phyloP scores from a whole-genome alignment of 2,329 filamentous ascomycete species.

The Ophidiomyces ophidiicola region DNA sequence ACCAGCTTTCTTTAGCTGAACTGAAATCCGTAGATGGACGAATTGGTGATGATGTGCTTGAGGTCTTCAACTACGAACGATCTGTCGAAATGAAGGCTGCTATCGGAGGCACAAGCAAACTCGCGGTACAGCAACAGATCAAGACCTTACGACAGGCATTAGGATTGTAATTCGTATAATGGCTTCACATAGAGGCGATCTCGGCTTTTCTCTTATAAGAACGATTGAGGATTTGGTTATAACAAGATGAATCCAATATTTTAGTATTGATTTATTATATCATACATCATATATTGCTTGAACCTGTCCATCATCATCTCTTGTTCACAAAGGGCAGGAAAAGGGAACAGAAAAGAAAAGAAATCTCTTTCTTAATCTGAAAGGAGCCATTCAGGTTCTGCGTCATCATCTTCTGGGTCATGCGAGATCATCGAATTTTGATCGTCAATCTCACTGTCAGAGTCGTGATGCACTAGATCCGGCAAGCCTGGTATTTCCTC shows the following conservation, averaged over 20 bases:
- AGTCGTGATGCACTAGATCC: conserved; percentile 17
- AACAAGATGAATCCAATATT: neutral
- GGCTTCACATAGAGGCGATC: neutral
- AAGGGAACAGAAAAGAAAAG: neutral
- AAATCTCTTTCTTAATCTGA: conserved; percentile 20
- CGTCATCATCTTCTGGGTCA: conserved; percentile 54
- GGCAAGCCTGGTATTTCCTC: conserved; percentile 19
- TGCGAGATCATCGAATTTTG: conserved; percentile 45
- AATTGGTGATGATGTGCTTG: conserved; percentile 58
- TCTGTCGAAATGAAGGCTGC: conserved; percentile 69
- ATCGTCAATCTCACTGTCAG: conserved; percentile 30
- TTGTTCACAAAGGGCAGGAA: neutral
- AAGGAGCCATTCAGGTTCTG: conserved; percentile 52
- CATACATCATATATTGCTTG: neutral
- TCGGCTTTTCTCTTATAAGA: neutral
- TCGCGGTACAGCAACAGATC: conserved; percentile 57
- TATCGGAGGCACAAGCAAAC: conserved; percentile 65
- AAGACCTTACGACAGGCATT: conserved; percentile 37
- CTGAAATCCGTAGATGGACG: conserved; percentile 55
- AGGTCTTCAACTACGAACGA: conserved; percentile 67
- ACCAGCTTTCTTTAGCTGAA: conserved; percentile 54
- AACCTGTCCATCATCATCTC: neutral
- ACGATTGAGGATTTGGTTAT: neutral
- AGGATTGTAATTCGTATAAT: neutral
- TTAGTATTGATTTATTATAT: neutral